phyloP scores from a whole-genome alignment of 192 early-diverging fungal species.

The Umbelopsis ramanniana region DNA sequence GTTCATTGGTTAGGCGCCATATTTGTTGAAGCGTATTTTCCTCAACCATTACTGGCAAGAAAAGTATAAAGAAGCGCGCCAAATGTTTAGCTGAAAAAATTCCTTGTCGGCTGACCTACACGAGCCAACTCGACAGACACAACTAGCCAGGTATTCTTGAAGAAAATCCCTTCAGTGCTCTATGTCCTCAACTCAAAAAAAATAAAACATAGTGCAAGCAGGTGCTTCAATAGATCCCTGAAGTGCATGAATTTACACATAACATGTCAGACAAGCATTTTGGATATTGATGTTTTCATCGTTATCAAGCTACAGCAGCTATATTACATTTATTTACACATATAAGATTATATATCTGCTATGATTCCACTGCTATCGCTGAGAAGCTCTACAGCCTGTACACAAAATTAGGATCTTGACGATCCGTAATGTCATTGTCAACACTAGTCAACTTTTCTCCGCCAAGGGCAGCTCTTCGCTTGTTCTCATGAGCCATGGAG shows the following conservation, averaged over 20 bases:
- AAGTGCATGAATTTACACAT: too few species aligned
- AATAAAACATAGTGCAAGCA: too few species aligned
- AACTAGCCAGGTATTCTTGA: too few species aligned
- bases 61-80: neutral
- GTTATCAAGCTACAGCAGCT: too few species aligned
- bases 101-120: neutral
- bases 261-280: too few species aligned
- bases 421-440: slow-evolving; percentile 3
- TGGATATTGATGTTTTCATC: too few species aligned
- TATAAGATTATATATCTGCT: too few species aligned
- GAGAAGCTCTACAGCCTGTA: neutral
- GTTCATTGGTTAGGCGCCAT: slow-evolving; percentile 10
- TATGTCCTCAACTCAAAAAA: too few species aligned
- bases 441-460: slow-evolving; percentile 1
- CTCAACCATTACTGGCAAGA: slow-evolving; percentile 6
- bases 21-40: slow-evolving; percentile 14
- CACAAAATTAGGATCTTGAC: slow-evolving; percentile 10
- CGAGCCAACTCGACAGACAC: too few species aligned
- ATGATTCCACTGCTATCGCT: neutral
- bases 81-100: neutral
- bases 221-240: too few species aligned
- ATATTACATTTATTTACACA: too few species aligned
- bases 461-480: neutral
- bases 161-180: too few species aligned
- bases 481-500: slow-evolving; percentile 17